A percentile compares a stretch with the other conserved stretches of the same genome.
Evolutionary conservation across 1,284 basidiomycete genomes (phyloP).

Genomic region (Prillingera fragicola): DNA sequence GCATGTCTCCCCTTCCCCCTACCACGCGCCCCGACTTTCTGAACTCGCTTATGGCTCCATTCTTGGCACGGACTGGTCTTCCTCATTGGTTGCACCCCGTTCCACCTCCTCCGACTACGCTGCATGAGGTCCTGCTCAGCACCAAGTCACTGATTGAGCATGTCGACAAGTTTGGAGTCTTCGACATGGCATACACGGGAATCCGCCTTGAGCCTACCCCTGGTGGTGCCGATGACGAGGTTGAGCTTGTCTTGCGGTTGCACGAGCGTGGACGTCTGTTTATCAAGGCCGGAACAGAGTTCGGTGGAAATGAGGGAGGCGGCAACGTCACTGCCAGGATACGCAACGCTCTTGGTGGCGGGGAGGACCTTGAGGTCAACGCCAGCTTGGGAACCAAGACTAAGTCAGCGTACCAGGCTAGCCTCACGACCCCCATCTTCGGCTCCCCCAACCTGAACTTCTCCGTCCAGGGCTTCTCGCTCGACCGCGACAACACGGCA

Average conservation of each 20-base stretch:
- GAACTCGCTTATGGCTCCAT: constrained; percentile 66
- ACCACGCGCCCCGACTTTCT: constrained; percentile 75
- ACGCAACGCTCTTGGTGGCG: constrained; percentile 85
- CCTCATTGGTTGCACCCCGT: constrained; percentile 36
- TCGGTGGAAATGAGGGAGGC: constrained; percentile 88
- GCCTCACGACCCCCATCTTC: constrained; percentile 42
- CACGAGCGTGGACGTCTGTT: constrained; percentile 73
- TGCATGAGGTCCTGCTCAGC: constrained; percentile 64
- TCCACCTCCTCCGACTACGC: constrained; percentile 46
- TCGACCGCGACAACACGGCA: constrained; percentile 51
- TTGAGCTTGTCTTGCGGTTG: constrained; percentile 78
- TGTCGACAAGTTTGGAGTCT: constrained; percentile 67
- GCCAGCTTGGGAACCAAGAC: constrained; percentile 84
- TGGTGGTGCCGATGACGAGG: constrained; percentile 61
- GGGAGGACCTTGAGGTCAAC: constrained; percentile 79
- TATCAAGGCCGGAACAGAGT: constrained; percentile 80
- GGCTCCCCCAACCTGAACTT: constrained; percentile 44
- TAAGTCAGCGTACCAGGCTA: constrained; percentile 62
- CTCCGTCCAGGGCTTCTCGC: constrained; percentile 43
- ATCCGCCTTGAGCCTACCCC: constrained; percentile 64
- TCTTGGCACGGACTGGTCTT: constrained; percentile 46
- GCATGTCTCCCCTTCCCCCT: constrained; percentile 65
- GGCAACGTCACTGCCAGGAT: constrained; percentile 74
- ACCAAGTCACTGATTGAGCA: constrained; percentile 62
- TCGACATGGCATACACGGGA: constrained; percentile 56